A percentile compares a stretch with the other conserved stretches of the same genome.
These are phyloP conservation scores for Arachis monticola DNA, from an alignment of 331 rosid genomes.

Conservation along the genomic window DNA sequence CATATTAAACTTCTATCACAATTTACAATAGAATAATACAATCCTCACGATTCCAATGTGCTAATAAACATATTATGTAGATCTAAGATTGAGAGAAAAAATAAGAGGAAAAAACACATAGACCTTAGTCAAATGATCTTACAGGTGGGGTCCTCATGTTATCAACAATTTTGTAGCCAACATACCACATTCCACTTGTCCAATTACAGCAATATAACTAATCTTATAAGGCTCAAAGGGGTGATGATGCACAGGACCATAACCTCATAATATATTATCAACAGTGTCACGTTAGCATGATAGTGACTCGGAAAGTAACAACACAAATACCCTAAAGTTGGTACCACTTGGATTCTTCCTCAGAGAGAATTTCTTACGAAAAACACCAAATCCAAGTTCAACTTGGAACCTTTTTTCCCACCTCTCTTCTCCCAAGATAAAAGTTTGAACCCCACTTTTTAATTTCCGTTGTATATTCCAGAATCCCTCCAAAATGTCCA, in stretches of 20 bases:
- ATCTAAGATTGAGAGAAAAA: conserved; percentile 17
- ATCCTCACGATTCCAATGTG: not conserved
- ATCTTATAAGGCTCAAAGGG: conserved; percentile 18
- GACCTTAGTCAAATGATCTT: conserved; percentile 32
- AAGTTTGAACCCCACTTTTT: conserved; percentile 7
- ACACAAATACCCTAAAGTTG: conserved; percentile 26
- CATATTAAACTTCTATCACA: too few species aligned
- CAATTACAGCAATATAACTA: not conserved
- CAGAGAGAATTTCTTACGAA: not conserved
- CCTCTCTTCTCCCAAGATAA: conserved; percentile 20
- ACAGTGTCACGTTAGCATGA: conserved; percentile 26
- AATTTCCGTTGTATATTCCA: conserved; percentile 67
- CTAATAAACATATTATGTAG: conserved; percentile 3
- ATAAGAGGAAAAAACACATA: not conserved
- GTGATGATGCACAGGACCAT: conserved; percentile 29
- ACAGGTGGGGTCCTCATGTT: conserved; percentile 43
- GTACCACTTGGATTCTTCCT: conserved; percentile 44
- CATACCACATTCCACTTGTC: conserved; percentile 42
- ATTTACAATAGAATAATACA: conserved; percentile 18
- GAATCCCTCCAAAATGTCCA: conserved; percentile 62
- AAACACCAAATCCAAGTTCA: conserved; percentile 12
- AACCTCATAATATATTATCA: conserved; percentile 9
- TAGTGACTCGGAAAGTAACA: conserved; percentile 34
- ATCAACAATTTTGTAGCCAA: conserved; percentile 19
- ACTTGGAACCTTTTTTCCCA: conserved; percentile 18